These are phyloP conservation scores for Lodderomyces metapsilosis DNA, from an alignment of 1,139 yeast genomes.

Conservation along the genomic window DNA sequence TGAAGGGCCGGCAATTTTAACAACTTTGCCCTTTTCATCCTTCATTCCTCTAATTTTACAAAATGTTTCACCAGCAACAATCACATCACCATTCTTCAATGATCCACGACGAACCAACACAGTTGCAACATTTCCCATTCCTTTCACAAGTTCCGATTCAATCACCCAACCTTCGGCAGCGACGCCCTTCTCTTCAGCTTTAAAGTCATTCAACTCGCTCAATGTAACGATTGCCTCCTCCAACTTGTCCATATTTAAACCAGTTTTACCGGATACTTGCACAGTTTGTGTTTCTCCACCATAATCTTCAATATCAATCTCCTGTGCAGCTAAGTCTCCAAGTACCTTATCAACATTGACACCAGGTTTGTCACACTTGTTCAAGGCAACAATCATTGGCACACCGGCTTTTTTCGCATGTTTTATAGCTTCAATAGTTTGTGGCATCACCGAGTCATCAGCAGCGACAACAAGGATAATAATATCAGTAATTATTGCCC, in stretches of 20 bases:
- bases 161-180: conserved; percentile 85
- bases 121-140: conserved; percentile 85
- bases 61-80: conserved; percentile 84
- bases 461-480: conserved; percentile 95
- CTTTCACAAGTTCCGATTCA: conserved; percentile 81
- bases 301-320: conserved; percentile 82
- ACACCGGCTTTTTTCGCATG: conserved; percentile 86
- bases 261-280: conserved; percentile 82
- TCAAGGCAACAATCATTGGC: conserved; percentile 86
- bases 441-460: conserved; percentile 98
- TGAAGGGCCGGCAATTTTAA: conserved; percentile 78
- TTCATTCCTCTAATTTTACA: conserved; percentile 83
- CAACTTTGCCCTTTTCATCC: conserved; percentile 66
- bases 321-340: conserved; percentile 73
- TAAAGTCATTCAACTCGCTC: conserved; percentile 78
- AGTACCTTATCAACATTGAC: conserved; percentile 71
- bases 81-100: conserved; percentile 61
- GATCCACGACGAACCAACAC: conserved; percentile 80
- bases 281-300: conserved; percentile 97
- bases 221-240: conserved; percentile 87
- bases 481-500: conserved; percentile 92
- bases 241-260: conserved; percentile 77
- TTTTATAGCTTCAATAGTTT: conserved; percentile 91
- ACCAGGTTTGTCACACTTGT: conserved; percentile 84
- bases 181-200: conserved; percentile 56